These are phyloP conservation scores for Nepenthes alata DNA, from an alignment of 179 eudicot species.

Conservation along the genomic window DNA sequence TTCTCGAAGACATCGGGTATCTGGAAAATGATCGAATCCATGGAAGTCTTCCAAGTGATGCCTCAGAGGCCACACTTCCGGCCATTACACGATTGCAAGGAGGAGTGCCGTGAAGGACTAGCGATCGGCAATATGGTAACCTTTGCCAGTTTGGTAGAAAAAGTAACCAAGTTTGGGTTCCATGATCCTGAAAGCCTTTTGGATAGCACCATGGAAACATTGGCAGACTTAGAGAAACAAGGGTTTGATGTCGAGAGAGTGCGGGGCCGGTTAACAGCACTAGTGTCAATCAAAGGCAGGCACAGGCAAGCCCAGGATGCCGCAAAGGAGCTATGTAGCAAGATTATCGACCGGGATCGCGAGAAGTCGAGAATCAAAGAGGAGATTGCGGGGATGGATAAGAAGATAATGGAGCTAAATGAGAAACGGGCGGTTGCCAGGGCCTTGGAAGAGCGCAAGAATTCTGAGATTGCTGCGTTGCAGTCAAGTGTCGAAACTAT, in stretches of 20 bases:
- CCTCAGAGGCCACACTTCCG: slow-evolving; percentile 81
- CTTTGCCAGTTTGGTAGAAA: slow-evolving; percentile 49
- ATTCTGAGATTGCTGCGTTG: slow-evolving; percentile 27
- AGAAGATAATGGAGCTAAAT: slow-evolving; percentile 32
- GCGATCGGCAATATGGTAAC: slow-evolving; percentile 79
- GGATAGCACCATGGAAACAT: slow-evolving; percentile 53
- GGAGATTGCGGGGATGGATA: slow-evolving; percentile 38
- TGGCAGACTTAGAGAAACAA: slow-evolving; percentile 48
- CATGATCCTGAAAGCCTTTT: slow-evolving; percentile 37
- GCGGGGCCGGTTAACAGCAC: slow-evolving; percentile 27
- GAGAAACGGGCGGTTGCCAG: slow-evolving; percentile 25
- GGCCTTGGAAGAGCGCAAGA: slow-evolving; percentile 27
- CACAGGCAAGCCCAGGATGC: slow-evolving; percentile 26
- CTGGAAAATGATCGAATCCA: slow-evolving; percentile 56
- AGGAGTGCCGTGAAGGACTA: slow-evolving; percentile 65
- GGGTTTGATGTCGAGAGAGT: slow-evolving; percentile 53
- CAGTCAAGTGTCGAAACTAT: slow-evolving; percentile 18
- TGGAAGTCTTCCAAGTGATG: slow-evolving; percentile 48
- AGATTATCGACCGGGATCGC: slow-evolving; percentile 20
- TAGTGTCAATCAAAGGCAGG: slow-evolving; percentile 32
- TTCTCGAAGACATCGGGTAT: slow-evolving; percentile 44
- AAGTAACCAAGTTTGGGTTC: slow-evolving; percentile 29
- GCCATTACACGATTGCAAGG: slow-evolving; percentile 39
- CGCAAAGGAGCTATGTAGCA: slow-evolving; percentile 15
- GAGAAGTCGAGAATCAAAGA: slow-evolving; percentile 24